Percentiles rank a stretch among this genome's conserved stretches.
Evolutionary conservation across 139 green algal species (phyloP).

Genomic region (Chlamydomonas sphaeroides): DNA sequence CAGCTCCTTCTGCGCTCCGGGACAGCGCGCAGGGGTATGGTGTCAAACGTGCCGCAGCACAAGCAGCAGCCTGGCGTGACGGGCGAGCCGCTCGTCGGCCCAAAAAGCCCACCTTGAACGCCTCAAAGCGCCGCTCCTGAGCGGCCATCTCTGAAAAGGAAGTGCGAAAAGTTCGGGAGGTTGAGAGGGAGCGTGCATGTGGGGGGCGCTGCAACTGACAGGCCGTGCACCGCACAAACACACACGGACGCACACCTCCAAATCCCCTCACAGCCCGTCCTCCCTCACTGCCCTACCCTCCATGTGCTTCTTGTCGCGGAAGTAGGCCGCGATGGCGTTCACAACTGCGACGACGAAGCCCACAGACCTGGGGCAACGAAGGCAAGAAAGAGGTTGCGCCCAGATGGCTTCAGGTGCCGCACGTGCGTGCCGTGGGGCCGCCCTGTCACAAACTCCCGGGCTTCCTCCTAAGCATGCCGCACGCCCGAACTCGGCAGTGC

Average conservation of each 20-base stretch:
- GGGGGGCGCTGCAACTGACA: too few relatives aligned
- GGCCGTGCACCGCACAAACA: too few relatives aligned
- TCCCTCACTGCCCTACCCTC: too few relatives aligned
- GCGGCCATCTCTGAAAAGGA: conserved; percentile 23
- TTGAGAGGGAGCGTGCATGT: too few relatives aligned
- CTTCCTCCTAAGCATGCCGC: too few relatives aligned
- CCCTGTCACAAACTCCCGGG: too few relatives aligned
- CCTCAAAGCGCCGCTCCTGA: conserved; percentile 37
- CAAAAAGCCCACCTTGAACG: conserved; percentile 20
- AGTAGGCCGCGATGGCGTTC: conserved; percentile 23
- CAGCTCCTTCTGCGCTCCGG: conserved; percentile 37
- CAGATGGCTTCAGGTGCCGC: neutral
- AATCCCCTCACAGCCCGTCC: too few relatives aligned
- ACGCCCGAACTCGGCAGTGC: neutral
- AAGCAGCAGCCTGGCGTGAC: neutral
- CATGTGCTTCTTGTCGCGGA: conserved; percentile 25
- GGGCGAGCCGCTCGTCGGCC: too few relatives aligned
- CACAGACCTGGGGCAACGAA: neutral
- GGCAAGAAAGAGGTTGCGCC: neutral
- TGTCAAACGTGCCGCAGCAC: neutral
- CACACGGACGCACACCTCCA: too few relatives aligned
- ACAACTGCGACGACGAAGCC: conserved; percentile 33
- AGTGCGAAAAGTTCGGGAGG: too few relatives aligned
- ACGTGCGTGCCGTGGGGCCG: neutral
- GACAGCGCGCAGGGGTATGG: neutral